Evolutionary conservation across 169 alveolate genomes (phyloP).

Genomic region (Blepharisma undulans): DNA sequence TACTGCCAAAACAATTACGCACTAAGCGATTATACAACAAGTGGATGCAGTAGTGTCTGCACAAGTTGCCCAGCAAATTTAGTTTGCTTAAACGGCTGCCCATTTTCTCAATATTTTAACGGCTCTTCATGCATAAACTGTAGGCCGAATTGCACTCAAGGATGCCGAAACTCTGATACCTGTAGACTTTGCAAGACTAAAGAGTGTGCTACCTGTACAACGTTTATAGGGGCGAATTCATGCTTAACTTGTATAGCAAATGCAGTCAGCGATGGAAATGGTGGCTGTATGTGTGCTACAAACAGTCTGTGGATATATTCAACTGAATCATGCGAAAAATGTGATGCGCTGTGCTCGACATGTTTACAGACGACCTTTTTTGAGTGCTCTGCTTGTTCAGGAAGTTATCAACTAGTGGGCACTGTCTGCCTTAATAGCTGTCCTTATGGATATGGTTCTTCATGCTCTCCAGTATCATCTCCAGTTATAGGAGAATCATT

Average conservation of each 20-base stretch:
- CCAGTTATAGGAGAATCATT: not conserved
- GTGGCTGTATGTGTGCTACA: not conserved
- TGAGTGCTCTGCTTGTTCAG: constrained; percentile 5
- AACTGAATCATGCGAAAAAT: constrained; percentile 14
- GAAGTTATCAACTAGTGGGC: not conserved
- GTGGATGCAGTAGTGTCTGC: not conserved
- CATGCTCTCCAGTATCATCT: not conserved
- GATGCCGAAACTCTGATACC: not conserved
- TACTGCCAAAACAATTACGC: not conserved
- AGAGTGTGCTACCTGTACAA: not conserved
- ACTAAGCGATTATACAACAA: not conserved
- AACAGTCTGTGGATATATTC: not conserved
- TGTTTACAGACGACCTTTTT: not conserved
- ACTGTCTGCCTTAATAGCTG: not conserved
- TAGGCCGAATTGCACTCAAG: not conserved
- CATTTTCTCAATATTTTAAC: not conserved
- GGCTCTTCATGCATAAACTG: not conserved
- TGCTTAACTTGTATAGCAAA: not conserved
- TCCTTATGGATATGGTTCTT: not conserved
- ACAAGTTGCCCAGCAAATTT: not conserved
- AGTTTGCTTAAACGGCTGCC: not conserved
- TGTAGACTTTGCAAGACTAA: not conserved
- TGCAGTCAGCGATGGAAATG: not conserved
- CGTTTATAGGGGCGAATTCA: not conserved
- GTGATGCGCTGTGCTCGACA: not conserved